These are phyloP conservation scores for Psophocarpus tetragonolobus DNA, from an alignment of 306 rosid species.

Conservation along the genomic window DNA sequence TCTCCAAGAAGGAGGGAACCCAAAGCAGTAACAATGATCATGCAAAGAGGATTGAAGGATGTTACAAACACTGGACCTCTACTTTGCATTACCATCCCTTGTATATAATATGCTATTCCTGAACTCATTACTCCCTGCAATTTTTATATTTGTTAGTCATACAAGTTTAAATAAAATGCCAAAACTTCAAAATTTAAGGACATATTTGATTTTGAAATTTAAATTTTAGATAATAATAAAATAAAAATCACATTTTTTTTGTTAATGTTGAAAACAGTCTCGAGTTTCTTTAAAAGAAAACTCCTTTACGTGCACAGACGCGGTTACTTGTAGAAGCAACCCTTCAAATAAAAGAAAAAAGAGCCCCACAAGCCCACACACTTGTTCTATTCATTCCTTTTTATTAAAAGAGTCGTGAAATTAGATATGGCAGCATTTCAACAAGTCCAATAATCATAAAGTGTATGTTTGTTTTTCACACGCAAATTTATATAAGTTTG, in stretches of 20 bases:
- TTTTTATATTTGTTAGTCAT: background rate
- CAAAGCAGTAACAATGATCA: constrained; percentile 58
- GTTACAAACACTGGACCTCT: constrained; percentile 81
- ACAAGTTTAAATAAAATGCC: too few species aligned
- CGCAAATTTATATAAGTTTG: too few species aligned
- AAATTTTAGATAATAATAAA: too few species aligned
- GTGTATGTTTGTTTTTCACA: too few species aligned
- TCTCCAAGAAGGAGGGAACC: constrained; percentile 62
- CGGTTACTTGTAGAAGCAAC: background rate
- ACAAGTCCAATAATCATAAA: too few species aligned
- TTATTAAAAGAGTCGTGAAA: background rate
- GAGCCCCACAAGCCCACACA: too few species aligned
- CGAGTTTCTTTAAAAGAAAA: background rate
- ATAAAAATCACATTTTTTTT: too few species aligned
- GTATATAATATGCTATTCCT: constrained; percentile 66
- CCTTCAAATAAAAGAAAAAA: background rate
- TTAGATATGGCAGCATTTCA: background rate
- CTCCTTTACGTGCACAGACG: background rate
- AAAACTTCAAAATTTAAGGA: background rate
- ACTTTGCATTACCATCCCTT: constrained; percentile 63
- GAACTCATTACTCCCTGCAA: constrained; percentile 62
- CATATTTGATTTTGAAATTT: background rate
- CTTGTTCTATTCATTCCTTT: background rate
- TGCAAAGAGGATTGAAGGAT: constrained; percentile 77
- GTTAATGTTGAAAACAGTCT: background rate